Conservation (phyloP, 176 grass and related monocot species). For the Hyparrhenia diplandra region DNA sequence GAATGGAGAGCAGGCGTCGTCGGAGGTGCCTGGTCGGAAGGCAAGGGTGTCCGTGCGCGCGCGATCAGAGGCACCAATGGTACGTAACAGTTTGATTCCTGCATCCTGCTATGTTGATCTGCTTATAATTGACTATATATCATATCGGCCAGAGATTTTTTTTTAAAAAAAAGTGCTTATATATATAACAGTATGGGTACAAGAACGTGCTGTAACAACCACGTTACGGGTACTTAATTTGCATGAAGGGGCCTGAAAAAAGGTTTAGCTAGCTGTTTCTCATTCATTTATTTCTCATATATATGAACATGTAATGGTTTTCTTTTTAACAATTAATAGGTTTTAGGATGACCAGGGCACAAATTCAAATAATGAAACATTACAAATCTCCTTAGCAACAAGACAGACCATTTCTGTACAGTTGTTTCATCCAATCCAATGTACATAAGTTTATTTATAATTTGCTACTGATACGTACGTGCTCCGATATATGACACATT, state of each 20-base stretch:
- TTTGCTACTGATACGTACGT: not conserved
- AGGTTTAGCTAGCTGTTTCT: not conserved
- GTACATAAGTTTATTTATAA: not conserved
- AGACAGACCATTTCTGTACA: not conserved
- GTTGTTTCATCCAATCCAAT: not conserved
- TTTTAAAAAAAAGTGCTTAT: too few species aligned
- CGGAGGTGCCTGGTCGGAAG: conserved; percentile 68
- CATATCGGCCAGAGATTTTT: too few species aligned
- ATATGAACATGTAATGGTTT: not conserved
- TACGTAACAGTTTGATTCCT: conserved; percentile 26
- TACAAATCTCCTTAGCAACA: not conserved
- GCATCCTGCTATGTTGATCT: not conserved
- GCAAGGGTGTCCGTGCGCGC: conserved; percentile 84
- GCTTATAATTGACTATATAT: not conserved
- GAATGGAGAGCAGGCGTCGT: conserved; percentile 42
- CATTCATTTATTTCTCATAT: not conserved
- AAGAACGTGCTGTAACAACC: not conserved
- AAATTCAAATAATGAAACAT: not conserved
- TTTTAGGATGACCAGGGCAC: not conserved
- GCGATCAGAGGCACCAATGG: conserved; percentile 87
- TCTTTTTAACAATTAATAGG: not conserved
- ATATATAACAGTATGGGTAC: too few species aligned
- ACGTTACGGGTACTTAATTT: not conserved
- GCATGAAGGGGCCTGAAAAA: not conserved
- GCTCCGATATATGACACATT: too few species aligned